Conservation (phyloP, 2,329 filamentous ascomycete genomes). For the Helicocarpus griseus region DNA sequence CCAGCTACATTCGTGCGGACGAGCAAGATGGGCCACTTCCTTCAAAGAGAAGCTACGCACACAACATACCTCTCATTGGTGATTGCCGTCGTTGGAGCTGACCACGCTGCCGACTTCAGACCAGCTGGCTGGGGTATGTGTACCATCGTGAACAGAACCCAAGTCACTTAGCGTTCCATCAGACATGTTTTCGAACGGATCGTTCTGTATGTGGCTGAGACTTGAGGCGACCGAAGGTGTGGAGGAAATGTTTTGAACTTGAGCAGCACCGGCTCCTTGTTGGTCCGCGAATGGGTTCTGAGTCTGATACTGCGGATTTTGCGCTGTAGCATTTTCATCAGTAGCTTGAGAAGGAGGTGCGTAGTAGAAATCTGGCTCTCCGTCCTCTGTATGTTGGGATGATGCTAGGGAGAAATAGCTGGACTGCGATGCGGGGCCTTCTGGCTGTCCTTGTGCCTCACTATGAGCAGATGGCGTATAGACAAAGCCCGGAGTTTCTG, state of each 20-base stretch:
- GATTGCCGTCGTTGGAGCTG: slow-evolving; percentile 28
- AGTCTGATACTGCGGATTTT: slow-evolving; percentile 3
- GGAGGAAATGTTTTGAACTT: slow-evolving; percentile 22
- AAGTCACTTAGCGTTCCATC: slow-evolving; percentile 33
- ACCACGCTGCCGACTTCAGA: slow-evolving; percentile 37
- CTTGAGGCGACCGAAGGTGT: slow-evolving; percentile 29
- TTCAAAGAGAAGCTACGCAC: background rate
- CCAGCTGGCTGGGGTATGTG: slow-evolving; percentile 33
- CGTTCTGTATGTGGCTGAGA: slow-evolving; percentile 28
- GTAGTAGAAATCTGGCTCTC: slow-evolving; percentile 23
- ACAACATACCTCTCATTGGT: slow-evolving; percentile 9
- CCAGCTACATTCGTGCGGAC: too few relatives aligned
- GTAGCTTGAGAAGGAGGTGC: slow-evolving; percentile 19
- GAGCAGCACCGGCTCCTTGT: slow-evolving; percentile 9
- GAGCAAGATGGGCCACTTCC: too few relatives aligned
- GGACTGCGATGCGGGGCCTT: slow-evolving; percentile 13
- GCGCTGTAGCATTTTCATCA: slow-evolving; percentile 13
- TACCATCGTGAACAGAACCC: slow-evolving; percentile 22
- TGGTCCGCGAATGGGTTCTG: slow-evolving; percentile 17
- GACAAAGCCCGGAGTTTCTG: slow-evolving; percentile 27
- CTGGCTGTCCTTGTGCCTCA: slow-evolving; percentile 8
- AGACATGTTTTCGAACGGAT: slow-evolving; percentile 15
- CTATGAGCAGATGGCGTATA: slow-evolving; percentile 12
- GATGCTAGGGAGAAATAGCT: slow-evolving; percentile 19
- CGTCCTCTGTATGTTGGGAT: slow-evolving; percentile 24